A percentile compares a stretch with the other conserved stretches of the same genome.
Evolutionary conservation across 805 yeast genomes (phyloP).

Genomic region (Yarrowia sp.): DNA sequence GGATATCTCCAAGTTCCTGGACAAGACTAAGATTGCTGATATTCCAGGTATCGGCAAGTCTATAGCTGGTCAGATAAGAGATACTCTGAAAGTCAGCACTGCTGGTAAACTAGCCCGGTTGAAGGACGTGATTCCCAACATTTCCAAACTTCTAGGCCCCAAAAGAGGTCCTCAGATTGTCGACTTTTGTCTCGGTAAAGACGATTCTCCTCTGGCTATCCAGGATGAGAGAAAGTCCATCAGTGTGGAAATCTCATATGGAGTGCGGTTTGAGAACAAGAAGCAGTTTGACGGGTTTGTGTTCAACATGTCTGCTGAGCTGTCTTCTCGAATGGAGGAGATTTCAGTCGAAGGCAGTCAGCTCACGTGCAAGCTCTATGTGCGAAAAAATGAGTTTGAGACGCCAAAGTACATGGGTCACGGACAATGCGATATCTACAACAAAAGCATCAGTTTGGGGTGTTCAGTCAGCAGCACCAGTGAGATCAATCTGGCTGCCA

Average conservation of each 20-base stretch:
- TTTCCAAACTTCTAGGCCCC: conserved; percentile 64
- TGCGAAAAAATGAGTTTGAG: conserved; percentile 67
- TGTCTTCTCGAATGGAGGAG: conserved; percentile 60
- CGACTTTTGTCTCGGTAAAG: conserved; percentile 70
- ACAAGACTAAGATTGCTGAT: conserved; percentile 44
- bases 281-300: conserved; percentile 72
- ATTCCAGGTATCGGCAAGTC: conserved; percentile 55
- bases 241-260: conserved; percentile 91
- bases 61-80: conserved; percentile 56
- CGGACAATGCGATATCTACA: conserved; percentile 75
- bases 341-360: conserved; percentile 60
- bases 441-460: conserved; percentile 67
- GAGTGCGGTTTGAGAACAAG: conserved; percentile 72
- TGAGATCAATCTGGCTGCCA: conserved; percentile 64
- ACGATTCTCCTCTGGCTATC: conserved; percentile 61
- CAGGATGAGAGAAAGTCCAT: conserved; percentile 66
- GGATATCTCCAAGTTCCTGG: not conserved
- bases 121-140: conserved; percentile 46
- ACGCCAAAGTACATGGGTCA: conserved; percentile 85
- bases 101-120: conserved; percentile 54
- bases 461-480: conserved; percentile 59
- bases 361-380: conserved; percentile 70
- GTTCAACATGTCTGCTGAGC: conserved; percentile 62
- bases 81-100: conserved; percentile 49
- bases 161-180: conserved; percentile 72